Percentiles rank a stretch among this genome's conserved stretches.
phyloP scores from a whole-genome alignment of 768 basidiomycete species.

The Sutorius australiensis region DNA sequence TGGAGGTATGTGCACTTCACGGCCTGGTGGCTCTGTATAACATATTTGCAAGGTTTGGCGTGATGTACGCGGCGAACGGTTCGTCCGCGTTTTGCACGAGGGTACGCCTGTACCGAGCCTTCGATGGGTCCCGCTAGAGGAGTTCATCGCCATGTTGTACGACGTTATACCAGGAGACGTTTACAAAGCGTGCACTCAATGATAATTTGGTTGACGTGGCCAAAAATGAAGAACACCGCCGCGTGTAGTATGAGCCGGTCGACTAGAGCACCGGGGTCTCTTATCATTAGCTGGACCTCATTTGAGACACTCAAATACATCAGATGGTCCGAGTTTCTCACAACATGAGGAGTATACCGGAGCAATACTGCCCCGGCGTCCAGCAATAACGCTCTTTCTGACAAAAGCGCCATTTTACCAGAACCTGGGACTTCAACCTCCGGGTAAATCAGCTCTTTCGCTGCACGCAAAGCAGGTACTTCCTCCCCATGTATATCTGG shows the following conservation, averaged over 20 bases:
- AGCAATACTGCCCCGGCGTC: too few species aligned
- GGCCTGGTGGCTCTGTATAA: background rate
- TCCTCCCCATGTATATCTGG: too few species aligned
- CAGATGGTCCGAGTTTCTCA: too few species aligned
- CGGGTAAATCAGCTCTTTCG: too few species aligned
- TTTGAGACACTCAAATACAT: too few species aligned
- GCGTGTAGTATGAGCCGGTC: background rate
- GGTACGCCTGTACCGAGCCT: slow-evolving; percentile 37
- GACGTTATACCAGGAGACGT: slow-evolving; percentile 35
- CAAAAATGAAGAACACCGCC: background rate
- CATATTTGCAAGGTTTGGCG: slow-evolving; percentile 39
- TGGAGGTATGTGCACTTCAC: slow-evolving; percentile 36
- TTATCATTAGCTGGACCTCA: background rate
- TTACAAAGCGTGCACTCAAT: slow-evolving; percentile 18
- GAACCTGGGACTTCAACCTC: too few species aligned
- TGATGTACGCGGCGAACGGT: slow-evolving; percentile 16
- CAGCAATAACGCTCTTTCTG: too few species aligned
- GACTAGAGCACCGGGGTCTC: background rate
- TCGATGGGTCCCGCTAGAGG: slow-evolving; percentile 35
- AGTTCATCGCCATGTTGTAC: slow-evolving; percentile 34
- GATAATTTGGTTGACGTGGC: background rate
- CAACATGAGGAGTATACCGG: too few species aligned
- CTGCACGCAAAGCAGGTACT: too few species aligned
- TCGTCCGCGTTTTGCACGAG: slow-evolving; percentile 44
- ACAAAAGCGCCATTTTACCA: too few species aligned